Evolutionary conservation across 345 rosid genomes (phyloP).

Genomic region (Linum tenue): DNA sequence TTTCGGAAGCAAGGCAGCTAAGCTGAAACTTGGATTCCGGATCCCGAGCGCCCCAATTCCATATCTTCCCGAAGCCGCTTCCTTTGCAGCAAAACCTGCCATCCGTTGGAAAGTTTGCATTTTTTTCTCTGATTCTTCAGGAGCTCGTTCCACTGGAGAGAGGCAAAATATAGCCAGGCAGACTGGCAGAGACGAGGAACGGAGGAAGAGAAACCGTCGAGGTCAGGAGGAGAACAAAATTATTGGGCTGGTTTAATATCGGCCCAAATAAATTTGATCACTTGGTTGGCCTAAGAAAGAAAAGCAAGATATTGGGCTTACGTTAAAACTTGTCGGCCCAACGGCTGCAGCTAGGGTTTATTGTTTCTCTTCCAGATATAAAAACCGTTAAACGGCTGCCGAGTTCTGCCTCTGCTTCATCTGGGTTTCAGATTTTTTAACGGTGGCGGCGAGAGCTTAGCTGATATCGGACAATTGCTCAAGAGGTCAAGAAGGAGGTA

Average conservation of each 20-base stretch:
- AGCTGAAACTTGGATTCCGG: neutral
- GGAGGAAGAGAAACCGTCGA: neutral
- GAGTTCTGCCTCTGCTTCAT: neutral
- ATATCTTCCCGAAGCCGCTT: neutral
- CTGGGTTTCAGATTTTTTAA: neutral
- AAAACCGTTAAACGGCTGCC: neutral
- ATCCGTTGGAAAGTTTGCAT: neutral
- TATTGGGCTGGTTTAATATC: neutral
- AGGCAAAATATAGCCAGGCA: too few relatives aligned
- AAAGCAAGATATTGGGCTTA: neutral
- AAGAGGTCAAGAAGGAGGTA: too few relatives aligned
- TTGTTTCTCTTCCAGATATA: neutral
- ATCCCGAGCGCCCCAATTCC: neutral
- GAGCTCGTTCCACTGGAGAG: too few relatives aligned
- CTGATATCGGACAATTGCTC: neutral
- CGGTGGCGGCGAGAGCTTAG: neutral
- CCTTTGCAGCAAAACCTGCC: neutral
- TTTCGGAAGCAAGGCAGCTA: slow-evolving; percentile 23
- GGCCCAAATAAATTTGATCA: neutral
- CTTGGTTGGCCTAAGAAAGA: neutral
- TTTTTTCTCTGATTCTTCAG: too few relatives aligned
- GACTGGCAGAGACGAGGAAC: neutral
- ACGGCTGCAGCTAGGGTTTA: neutral
- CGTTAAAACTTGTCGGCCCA: neutral
- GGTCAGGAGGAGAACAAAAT: neutral